Evolutionary conservation across 345 rosid genomes (phyloP).

Genomic region (Rhodomyrtus tomentosa): DNA sequence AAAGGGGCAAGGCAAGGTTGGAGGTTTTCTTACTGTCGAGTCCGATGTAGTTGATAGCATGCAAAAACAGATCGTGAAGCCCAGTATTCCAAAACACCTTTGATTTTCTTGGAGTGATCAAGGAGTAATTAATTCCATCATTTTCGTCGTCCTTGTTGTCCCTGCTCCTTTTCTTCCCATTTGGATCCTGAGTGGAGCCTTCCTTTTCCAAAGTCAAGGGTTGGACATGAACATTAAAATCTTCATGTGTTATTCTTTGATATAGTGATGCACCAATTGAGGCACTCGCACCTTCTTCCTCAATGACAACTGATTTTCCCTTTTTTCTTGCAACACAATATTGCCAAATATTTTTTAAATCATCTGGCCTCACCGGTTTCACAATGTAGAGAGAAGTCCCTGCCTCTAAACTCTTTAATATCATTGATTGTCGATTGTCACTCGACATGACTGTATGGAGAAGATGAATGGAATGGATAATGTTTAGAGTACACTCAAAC

Average conservation of each 20-base stretch:
- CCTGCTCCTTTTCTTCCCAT: background rate
- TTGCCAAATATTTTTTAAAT: constrained; percentile 16
- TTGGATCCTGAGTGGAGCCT: background rate
- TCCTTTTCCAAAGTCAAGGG: background rate
- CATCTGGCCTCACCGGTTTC: constrained; percentile 44
- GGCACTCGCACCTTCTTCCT: background rate
- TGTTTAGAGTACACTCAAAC: background rate
- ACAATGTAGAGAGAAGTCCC: constrained; percentile 49
- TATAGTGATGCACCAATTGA: background rate
- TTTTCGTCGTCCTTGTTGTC: background rate
- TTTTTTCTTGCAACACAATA: background rate
- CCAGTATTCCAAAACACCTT: constrained; percentile 52
- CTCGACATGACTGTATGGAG: constrained; percentile 50
- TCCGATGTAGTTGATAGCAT: constrained; percentile 46
- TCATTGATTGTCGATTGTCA: constrained; percentile 26
- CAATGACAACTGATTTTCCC: background rate
- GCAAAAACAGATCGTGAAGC: constrained; percentile 53
- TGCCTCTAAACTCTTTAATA: constrained; percentile 25
- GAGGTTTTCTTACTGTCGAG: constrained; percentile 44
- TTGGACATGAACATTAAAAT: background rate
- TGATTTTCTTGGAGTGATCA: constrained; percentile 16
- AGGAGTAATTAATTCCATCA: background rate
- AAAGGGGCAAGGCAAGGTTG: background rate
- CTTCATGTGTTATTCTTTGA: background rate
- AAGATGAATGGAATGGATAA: background rate